A percentile compares a stretch with the other conserved stretches of the same genome.
Evolutionary conservation across 2,329 filamentous ascomycete species (phyloP).

Genomic region (Botrytis elliptica): DNA sequence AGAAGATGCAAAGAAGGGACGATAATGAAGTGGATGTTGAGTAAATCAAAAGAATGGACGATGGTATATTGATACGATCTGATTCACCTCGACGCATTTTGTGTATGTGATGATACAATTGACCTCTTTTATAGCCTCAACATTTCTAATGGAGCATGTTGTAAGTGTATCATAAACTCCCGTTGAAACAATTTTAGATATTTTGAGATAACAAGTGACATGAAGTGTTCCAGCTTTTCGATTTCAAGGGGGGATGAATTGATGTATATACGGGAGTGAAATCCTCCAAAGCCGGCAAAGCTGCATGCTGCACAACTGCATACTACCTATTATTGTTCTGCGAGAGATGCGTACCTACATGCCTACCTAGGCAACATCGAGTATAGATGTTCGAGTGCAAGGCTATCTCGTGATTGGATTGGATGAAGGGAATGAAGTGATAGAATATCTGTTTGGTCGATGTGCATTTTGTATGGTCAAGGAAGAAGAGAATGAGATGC

Average conservation of each 20-base stretch:
- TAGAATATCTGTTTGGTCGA: conserved; percentile 10
- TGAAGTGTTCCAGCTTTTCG: conserved; percentile 16
- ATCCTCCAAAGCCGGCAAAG: background rate
- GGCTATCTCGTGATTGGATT: background rate
- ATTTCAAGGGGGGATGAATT: conserved; percentile 6
- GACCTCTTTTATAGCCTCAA: conserved; percentile 18
- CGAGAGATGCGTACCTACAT: background rate
- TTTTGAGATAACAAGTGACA: background rate
- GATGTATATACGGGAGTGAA: conserved; percentile 18
- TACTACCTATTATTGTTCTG: background rate
- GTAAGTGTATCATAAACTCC: background rate
- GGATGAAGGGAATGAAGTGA: conserved; percentile 1
- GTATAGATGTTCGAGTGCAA: background rate
- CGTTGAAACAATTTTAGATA: conserved; percentile 12
- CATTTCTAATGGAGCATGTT: background rate
- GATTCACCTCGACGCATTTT: conserved; percentile 20
- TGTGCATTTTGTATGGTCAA: background rate
- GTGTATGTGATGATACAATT: conserved; percentile 11
- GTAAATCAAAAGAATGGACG: conserved; percentile 1
- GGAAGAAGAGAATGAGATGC: background rate
- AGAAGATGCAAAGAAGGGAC: background rate
- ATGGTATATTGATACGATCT: background rate
- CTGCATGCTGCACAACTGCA: conserved; percentile 6
- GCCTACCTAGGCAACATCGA: background rate
- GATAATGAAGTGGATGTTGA: background rate